Percentiles rank a stretch among this genome's conserved stretches.
Conservation (phyloP, 352 stramenopile species). For the Globisporangium perplexum region DNA sequence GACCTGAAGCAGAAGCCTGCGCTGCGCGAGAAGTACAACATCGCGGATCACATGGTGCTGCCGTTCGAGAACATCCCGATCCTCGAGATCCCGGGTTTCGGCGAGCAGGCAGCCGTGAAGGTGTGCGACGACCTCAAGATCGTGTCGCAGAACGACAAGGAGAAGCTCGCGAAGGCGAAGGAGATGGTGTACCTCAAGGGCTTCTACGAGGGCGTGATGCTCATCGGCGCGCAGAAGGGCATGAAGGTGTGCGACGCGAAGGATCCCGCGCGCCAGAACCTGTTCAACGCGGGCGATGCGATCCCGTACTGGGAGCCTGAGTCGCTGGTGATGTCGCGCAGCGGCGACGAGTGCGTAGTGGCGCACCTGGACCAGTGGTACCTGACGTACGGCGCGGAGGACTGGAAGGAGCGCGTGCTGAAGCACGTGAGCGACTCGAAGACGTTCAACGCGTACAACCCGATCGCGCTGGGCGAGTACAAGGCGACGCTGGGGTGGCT, state of each 20-base stretch:
- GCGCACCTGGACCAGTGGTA: constrained; percentile 99
- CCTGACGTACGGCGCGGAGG: constrained; percentile 97
- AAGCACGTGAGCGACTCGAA: constrained; percentile 92
- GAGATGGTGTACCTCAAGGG: constrained; percentile 98
- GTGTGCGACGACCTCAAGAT: constrained; percentile 98
- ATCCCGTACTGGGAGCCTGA: constrained; percentile 99
- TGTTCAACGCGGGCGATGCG: constrained; percentile 92
- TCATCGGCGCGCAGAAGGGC: constrained; percentile 95
- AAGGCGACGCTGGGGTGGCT: constrained; percentile 98
- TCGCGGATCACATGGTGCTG: constrained; percentile 98
- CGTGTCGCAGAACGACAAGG: constrained; percentile 98
- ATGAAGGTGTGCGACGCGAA: constrained; percentile 98
- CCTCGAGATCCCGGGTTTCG: constrained; percentile 99
- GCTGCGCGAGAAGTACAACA: constrained; percentile 97
- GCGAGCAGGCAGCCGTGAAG: constrained; percentile 93
- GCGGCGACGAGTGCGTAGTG: constrained; percentile 99
- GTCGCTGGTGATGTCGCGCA: constrained; percentile 95
- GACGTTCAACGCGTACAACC: constrained; percentile 95
- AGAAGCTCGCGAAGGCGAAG: constrained; percentile 98
- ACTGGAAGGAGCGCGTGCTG: constrained; percentile 95
- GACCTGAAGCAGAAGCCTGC: constrained; percentile 98
- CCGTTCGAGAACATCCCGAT: constrained; percentile 99
- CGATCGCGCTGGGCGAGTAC: constrained; percentile 91
- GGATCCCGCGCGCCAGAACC: constrained; percentile 93
- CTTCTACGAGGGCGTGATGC: constrained; percentile 99